These are phyloP conservation scores for Syzygium syzygioides DNA, from an alignment of 441 rosid species.

Conservation along the genomic window DNA sequence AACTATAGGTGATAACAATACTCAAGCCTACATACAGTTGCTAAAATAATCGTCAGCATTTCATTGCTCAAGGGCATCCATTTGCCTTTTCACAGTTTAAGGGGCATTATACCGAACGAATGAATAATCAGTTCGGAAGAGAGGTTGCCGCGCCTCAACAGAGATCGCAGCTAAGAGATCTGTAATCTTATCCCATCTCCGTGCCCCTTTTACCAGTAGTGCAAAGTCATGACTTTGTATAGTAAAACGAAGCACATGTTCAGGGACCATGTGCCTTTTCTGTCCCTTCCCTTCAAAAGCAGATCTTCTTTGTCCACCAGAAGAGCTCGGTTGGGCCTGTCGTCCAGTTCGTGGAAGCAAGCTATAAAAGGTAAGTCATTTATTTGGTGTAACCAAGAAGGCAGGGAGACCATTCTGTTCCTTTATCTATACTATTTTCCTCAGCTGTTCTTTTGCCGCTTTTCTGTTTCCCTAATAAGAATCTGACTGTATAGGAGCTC, in stretches of 20 bases:
- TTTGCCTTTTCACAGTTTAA: background rate
- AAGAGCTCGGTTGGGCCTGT: background rate
- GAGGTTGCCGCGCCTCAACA: background rate
- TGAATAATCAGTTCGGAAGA: background rate
- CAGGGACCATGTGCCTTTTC: background rate
- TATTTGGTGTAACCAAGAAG: background rate
- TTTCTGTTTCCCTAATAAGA: constrained; percentile 17
- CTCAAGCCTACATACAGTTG: background rate
- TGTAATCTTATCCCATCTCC: background rate
- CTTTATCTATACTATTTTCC: background rate
- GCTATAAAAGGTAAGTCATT: background rate
- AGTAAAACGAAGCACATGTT: background rate
- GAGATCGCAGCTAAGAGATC: background rate
- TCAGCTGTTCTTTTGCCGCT: constrained; percentile 1
- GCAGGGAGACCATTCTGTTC: background rate
- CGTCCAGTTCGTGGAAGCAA: background rate
- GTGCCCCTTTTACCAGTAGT: background rate
- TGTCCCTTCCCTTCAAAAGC: background rate
- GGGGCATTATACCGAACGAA: background rate
- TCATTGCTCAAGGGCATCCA: background rate
- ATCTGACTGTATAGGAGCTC: constrained; percentile 52
- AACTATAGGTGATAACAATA: background rate
- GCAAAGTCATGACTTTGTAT: background rate
- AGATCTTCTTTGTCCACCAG: background rate
- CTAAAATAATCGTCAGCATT: too few species aligned